A percentile compares a stretch with the other conserved stretches of the same genome.
Evolutionary conservation across 2,329 filamentous ascomycete genomes (phyloP).

Genomic region (Conoideocrella luteorostrata): DNA sequence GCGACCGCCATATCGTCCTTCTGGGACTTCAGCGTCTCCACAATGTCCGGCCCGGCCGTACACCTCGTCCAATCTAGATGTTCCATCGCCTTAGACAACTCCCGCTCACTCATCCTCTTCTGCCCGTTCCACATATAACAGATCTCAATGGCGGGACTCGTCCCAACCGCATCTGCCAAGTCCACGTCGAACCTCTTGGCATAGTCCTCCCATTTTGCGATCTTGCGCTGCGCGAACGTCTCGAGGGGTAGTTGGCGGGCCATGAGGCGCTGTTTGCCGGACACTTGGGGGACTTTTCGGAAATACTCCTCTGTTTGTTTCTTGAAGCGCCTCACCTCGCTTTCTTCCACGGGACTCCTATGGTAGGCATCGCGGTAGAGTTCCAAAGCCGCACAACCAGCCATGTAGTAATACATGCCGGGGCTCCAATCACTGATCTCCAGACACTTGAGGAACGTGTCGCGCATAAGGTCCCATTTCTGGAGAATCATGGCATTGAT

Average conservation of each 20-base stretch:
- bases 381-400: conserved; percentile 71
- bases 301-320: conserved; percentile 63
- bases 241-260: conserved; percentile 86
- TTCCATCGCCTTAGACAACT: conserved; percentile 57
- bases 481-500: conserved; percentile 74
- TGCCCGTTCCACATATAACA: conserved; percentile 88
- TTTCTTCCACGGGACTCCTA: conserved; percentile 21
- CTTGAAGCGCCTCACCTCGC: conserved; percentile 50
- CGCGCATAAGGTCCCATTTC: conserved; percentile 66
- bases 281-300: conserved; percentile 62
- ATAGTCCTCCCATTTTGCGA: conserved; percentile 81
- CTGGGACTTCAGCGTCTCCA: conserved; percentile 42
- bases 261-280: conserved; percentile 86
- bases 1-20: conserved; percentile 58
- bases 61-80: conserved; percentile 62
- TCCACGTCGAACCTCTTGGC: conserved; percentile 60
- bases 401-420: conserved; percentile 82
- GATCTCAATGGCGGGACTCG: conserved; percentile 83
- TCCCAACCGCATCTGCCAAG: conserved; percentile 73
- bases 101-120: conserved; percentile 65
- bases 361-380: conserved; percentile 61
- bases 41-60: conserved; percentile 35
- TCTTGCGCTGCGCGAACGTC: conserved; percentile 73
- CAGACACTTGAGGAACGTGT: conserved; percentile 67
- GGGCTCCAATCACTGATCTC: conserved; percentile 89